These are phyloP conservation scores for Cercospora citrullina DNA, from an alignment of 2,329 filamentous ascomycete species.

Conservation along the genomic window DNA sequence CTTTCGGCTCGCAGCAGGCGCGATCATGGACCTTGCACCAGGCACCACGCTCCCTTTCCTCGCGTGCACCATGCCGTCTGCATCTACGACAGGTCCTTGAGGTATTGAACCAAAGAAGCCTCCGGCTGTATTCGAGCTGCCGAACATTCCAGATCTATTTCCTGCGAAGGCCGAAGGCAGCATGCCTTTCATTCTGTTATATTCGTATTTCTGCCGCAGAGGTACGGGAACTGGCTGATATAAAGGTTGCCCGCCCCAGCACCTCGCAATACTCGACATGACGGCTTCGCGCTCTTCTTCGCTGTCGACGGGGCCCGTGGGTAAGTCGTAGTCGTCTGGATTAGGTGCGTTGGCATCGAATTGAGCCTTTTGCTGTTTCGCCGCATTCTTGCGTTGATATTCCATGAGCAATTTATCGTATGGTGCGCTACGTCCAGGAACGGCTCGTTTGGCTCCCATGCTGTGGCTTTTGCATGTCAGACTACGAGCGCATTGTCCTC, in stretches of 20 bases:
- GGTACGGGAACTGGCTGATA: conserved; percentile 62
- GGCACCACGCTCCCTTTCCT: conserved; percentile 28
- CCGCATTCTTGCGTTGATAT: conserved; percentile 91
- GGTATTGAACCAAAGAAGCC: conserved; percentile 18
- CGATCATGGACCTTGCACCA: conserved; percentile 32
- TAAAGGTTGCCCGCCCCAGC: conserved; percentile 72
- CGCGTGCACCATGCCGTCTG: conserved; percentile 25
- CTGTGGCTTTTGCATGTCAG: conserved; percentile 88
- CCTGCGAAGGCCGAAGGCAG: conserved; percentile 57
- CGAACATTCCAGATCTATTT: conserved; percentile 14
- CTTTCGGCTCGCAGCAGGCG: conserved; percentile 27
- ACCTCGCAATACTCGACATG: conserved; percentile 73
- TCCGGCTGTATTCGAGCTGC: conserved; percentile 14
- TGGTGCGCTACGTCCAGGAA: conserved; percentile 79
- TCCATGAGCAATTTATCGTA: conserved; percentile 79
- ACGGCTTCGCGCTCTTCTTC: conserved; percentile 91
- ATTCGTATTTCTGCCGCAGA: conserved; percentile 57
- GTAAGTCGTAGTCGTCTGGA: conserved; percentile 80
- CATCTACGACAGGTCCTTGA: conserved; percentile 22
- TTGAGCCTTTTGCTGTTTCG: conserved; percentile 93
- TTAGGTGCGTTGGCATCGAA: conserved; percentile 83
- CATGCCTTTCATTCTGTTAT: conserved; percentile 65
- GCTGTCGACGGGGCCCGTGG: conserved; percentile 76
- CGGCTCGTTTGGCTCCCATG: conserved; percentile 89
- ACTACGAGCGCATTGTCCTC: conserved; percentile 80